Evolutionary conservation across 148 eudicot genomes (phyloP).

Genomic region (Pouteria glomerata): DNA sequence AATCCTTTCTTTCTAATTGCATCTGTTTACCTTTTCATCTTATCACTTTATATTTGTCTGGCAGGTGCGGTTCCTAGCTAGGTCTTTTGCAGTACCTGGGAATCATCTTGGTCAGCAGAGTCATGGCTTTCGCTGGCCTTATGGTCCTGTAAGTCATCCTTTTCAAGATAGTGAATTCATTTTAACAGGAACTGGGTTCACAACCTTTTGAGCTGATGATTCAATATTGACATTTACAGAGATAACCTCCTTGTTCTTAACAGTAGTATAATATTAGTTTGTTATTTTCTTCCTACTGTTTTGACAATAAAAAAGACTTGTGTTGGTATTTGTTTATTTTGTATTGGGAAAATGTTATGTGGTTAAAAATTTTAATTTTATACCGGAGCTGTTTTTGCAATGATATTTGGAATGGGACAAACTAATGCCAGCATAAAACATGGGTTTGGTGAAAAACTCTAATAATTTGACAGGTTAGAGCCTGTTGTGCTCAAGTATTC

Average conservation of each 20-base stretch:
- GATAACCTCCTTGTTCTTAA: neutral
- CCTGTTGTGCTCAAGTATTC: neutral
- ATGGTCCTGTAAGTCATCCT: constrained; percentile 74
- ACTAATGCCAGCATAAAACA: neutral
- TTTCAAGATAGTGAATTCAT: neutral
- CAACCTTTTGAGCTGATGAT: neutral
- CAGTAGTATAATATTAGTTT: neutral
- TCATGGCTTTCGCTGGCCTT: constrained; percentile 99
- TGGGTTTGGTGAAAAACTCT: neutral
- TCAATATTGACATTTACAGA: neutral
- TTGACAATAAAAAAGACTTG: neutral
- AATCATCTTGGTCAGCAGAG: constrained; percentile 99
- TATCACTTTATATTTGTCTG: constrained; percentile 10
- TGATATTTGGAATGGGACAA: neutral
- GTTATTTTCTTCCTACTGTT: neutral
- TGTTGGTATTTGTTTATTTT: neutral
- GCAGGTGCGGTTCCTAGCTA: constrained; percentile 96
- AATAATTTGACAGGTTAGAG: neutral
- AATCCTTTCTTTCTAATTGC: neutral
- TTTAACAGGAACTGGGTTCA: neutral
- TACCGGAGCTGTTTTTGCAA: neutral
- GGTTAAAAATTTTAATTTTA: neutral
- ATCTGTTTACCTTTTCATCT: constrained; percentile 3
- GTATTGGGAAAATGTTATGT: neutral
- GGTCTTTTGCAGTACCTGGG: constrained; percentile 96